Base-by-base conservation (phyloP, 306 rosid genomes). In the Clitoria ternatea region DNA sequence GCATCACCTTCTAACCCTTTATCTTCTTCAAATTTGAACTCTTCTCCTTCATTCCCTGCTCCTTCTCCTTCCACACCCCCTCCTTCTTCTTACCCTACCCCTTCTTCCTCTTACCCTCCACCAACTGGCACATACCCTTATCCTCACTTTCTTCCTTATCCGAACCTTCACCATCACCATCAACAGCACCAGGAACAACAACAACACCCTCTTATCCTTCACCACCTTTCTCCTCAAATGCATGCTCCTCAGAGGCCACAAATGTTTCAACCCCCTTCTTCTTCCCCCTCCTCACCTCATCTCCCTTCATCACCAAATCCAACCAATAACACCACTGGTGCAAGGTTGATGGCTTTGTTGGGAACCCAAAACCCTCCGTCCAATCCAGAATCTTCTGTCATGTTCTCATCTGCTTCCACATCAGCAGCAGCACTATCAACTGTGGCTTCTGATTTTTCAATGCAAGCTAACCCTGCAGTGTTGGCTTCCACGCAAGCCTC, bases 51-150 rank as follows among this genome's bases (percentile, higher is more conserved):
- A 68, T 83, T 84, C 37, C 88, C 85, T 14, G 0, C 70, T 15
- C 81, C 85, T 27, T 49, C 82, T 61, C 75, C 89, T 3, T 70
- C 89, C 6, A 17, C 87, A 23, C 69, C 81, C 23, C 72, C 85
- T 52, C 66, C 85, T 56, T 20, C 88, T 53, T 57, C 88, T 8
- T 82, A 67, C 48, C 84, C 82, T 1, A 44, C 82, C 15, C 78
- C 92, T 37, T 85, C 92, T 22, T 81, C 92, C 57, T 88, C 92
- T 3, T 88, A 82, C 76, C 92, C 92, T 55, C 93, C 93, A 9
- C 81, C 88, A 1, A 83, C 92, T 70, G 92, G 89, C 29, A 72
- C 85, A 29, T 70, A 78, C 77, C 81, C 84, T 23, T 85, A 52
- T 75, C 83, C 88, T 70, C 81, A 78, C 82, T 83, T 54, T 61